phyloP scores from a whole-genome alignment of 2,329 filamentous ascomycete species.

The Exophiala xenobiotica region DNA sequence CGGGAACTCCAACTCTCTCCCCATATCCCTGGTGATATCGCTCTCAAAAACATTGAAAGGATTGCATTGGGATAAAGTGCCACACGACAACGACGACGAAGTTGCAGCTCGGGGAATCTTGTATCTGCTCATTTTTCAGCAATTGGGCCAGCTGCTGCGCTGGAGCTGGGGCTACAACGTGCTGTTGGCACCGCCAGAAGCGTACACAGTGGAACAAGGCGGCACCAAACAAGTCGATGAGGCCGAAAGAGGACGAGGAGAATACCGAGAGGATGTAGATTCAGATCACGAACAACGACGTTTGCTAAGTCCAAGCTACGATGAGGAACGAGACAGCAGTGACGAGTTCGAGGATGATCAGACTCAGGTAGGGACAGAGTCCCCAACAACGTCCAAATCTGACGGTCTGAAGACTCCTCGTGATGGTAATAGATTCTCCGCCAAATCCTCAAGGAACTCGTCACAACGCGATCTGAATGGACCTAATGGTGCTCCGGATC shows the following conservation, averaged over 20 bases:
- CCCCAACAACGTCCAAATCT: slow-evolving; percentile 27
- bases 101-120: slow-evolving; percentile 91
- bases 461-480: slow-evolving; percentile 18
- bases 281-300: slow-evolving; percentile 33
- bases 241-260: slow-evolving; percentile 41
- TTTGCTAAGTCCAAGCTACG: slow-evolving; percentile 25
- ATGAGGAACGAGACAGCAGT: slow-evolving; percentile 17
- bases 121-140: slow-evolving; percentile 95
- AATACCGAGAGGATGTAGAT: slow-evolving; percentile 42
- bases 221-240: slow-evolving; percentile 37
- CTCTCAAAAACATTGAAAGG: slow-evolving; percentile 88
- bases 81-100: slow-evolving; percentile 91
- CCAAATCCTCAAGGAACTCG: slow-evolving; percentile 23
- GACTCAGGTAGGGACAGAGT: slow-evolving; percentile 28
- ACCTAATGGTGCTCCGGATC: slow-evolving; percentile 20
- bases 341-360: slow-evolving; percentile 26
- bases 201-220: slow-evolving; percentile 46
- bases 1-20: slow-evolving; percentile 96
- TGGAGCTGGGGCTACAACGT: slow-evolving; percentile 99
- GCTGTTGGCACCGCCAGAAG: slow-evolving; percentile 77
- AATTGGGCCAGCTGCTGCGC: slow-evolving; percentile 87
- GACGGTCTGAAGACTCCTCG: slow-evolving; percentile 29
- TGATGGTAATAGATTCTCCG: slow-evolving; percentile 20
- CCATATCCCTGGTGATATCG: slow-evolving; percentile 92
- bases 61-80: slow-evolving; percentile 88